Evolutionary conservation across 2,329 filamentous ascomycete species (phyloP).

Genomic region (Claviceps pusilla): DNA sequence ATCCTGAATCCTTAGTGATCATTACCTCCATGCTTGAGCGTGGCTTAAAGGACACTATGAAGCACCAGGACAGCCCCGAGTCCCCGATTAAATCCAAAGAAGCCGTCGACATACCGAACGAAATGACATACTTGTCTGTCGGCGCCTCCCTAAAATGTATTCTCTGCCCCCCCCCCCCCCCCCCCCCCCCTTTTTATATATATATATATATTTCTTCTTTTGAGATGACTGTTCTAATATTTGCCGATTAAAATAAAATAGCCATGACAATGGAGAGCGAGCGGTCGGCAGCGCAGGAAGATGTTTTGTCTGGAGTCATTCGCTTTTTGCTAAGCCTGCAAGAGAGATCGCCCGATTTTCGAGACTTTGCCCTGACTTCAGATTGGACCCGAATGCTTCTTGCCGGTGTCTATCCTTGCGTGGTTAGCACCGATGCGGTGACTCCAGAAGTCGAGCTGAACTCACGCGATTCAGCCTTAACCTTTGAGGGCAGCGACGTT

Average conservation of each 20-base stretch:
- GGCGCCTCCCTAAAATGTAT: background rate
- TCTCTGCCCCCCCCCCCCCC: background rate
- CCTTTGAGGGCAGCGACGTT: slow-evolving; percentile 74
- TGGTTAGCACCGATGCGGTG: slow-evolving; percentile 74
- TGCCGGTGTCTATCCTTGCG: slow-evolving; percentile 67
- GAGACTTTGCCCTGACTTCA: slow-evolving; percentile 66
- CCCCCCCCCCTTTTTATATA: too few species aligned
- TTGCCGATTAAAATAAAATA: slow-evolving; percentile 9
- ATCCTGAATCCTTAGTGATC: slow-evolving; percentile 64
- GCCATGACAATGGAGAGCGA: slow-evolving; percentile 26
- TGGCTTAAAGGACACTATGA: slow-evolving; percentile 57
- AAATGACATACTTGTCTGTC: background rate
- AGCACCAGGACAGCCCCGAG: slow-evolving; percentile 44
- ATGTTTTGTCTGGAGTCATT: slow-evolving; percentile 60
- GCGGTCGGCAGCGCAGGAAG: slow-evolving; percentile 35
- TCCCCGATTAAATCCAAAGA: slow-evolving; percentile 26
- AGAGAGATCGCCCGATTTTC: slow-evolving; percentile 58
- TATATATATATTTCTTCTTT: background rate
- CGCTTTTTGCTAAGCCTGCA: slow-evolving; percentile 70
- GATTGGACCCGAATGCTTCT: slow-evolving; percentile 71
- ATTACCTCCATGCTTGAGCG: slow-evolving; percentile 79
- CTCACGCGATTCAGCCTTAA: slow-evolving; percentile 64
- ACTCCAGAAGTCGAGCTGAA: slow-evolving; percentile 76
- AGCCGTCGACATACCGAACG: background rate
- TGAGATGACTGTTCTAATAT: background rate